Conservation (phyloP, 2,329 filamentous ascomycete species). For the Aureobasidium namibiae region DNA sequence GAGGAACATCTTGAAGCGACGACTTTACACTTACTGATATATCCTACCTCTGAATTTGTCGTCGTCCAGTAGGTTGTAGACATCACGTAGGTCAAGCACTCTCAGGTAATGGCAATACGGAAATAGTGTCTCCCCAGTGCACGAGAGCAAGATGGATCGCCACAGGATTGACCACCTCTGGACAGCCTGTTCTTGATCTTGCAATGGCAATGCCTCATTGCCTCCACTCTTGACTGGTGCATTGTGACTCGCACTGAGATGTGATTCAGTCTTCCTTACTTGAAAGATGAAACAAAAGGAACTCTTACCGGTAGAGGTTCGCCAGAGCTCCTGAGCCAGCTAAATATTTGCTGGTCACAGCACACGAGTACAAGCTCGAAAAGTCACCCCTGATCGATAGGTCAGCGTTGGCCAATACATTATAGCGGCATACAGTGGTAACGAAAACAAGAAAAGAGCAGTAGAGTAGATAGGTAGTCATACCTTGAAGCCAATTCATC, state of each 20-base stretch:
- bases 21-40: constrained; percentile 40
- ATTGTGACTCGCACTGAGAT: constrained; percentile 34
- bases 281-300: too few relatives aligned
- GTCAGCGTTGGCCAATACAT: too few relatives aligned
- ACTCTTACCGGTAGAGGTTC: constrained; percentile 54
- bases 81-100: constrained; percentile 54
- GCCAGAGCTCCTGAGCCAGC: constrained; percentile 50
- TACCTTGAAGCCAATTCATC: constrained; percentile 52
- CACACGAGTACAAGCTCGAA: constrained; percentile 51
- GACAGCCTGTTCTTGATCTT: constrained; percentile 39
- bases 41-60: constrained; percentile 49
- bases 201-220: constrained; percentile 30
- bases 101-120: constrained; percentile 64
- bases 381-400: too few relatives aligned
- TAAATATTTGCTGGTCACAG: constrained; percentile 47
- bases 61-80: constrained; percentile 52
- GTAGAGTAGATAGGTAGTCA: too few relatives aligned
- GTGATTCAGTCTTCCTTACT: background rate
- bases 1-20: constrained; percentile 17
- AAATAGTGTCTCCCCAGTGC: constrained; percentile 49
- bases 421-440: too few relatives aligned
- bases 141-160: constrained; percentile 60
- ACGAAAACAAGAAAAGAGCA: too few relatives aligned
- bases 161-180: constrained; percentile 57
- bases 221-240: constrained; percentile 38